Conservation (phyloP, 192 early-diverging fungal genomes). For the Coemansia sp. region DNA sequence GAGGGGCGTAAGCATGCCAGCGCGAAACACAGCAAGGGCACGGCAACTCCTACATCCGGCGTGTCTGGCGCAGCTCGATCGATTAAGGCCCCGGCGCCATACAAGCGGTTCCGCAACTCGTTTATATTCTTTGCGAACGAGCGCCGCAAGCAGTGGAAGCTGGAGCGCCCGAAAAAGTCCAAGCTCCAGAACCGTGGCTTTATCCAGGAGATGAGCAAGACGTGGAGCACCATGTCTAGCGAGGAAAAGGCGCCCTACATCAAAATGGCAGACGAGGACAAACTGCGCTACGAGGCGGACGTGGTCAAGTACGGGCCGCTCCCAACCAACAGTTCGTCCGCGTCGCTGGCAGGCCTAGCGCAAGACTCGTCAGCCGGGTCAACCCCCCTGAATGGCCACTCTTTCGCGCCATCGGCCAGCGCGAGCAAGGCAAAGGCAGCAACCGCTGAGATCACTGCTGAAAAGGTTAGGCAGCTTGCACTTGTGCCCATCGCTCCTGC, state of each 20-base stretch:
- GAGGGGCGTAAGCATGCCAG: neutral
- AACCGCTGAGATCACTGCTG: neutral
- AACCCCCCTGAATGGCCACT: neutral
- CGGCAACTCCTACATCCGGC: neutral
- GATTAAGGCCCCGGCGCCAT: constrained; percentile 16
- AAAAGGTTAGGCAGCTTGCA: neutral
- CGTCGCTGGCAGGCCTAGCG: neutral
- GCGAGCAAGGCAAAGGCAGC: neutral
- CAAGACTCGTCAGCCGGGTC: constrained; percentile 5
- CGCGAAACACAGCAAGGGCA: constrained; percentile 2
- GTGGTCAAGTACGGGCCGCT: constrained; percentile 46
- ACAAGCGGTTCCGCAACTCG: constrained; percentile 56
- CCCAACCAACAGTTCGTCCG: constrained; percentile 6
- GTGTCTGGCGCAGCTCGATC: neutral
- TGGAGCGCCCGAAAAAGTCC: constrained; percentile 29
- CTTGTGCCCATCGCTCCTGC: constrained; percentile 3
- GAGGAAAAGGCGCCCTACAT: constrained; percentile 45
- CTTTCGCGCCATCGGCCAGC: neutral
- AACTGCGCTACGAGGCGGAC: constrained; percentile 48
- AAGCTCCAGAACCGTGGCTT: constrained; percentile 53
- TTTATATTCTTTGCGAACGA: constrained; percentile 58
- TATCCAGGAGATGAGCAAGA: constrained; percentile 53
- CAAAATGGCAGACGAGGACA: constrained; percentile 52
- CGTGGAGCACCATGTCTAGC: constrained; percentile 42
- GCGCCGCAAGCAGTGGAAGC: constrained; percentile 40